phyloP scores from a whole-genome alignment of 352 stramenopile genomes.

The Globisporangium iwayamae region DNA sequence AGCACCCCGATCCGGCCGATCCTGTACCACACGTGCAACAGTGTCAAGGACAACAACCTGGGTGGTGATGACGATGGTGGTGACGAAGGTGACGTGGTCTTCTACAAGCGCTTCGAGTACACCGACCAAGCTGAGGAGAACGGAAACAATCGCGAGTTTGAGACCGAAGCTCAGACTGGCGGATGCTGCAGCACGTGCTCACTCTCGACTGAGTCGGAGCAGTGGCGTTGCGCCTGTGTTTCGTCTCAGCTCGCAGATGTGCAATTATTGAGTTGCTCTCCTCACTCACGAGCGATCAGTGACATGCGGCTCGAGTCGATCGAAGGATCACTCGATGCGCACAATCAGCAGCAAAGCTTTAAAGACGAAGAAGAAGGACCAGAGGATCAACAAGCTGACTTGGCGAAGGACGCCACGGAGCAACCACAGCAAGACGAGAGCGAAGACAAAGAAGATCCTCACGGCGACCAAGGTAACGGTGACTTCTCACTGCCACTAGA shows the following conservation, averaged over 20 bases:
- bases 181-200: neutral
- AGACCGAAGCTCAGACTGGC: neutral
- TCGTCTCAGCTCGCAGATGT: neutral
- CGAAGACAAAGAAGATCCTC: neutral
- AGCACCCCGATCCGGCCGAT: constrained; percentile 1
- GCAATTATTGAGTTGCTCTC: constrained; percentile 14
- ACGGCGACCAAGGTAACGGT: neutral
- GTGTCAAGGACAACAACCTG: neutral
- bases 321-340: neutral
- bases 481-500: neutral
- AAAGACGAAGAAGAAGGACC: neutral
- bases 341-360: neutral
- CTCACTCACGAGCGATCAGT: neutral
- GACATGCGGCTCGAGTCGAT: constrained; percentile 10
- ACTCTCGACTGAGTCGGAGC: neutral
- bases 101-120: constrained; percentile 3
- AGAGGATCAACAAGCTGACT: constrained; percentile 4
- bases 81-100: neutral
- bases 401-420: neutral
- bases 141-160: constrained; percentile 15
- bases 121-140: neutral
- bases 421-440: constrained; percentile 3
- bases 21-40: constrained; percentile 1
- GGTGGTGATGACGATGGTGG: neutral
- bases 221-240: neutral